Conservation (phyloP, 148 eudicot genomes). For the Simmondsia chinensis region DNA sequence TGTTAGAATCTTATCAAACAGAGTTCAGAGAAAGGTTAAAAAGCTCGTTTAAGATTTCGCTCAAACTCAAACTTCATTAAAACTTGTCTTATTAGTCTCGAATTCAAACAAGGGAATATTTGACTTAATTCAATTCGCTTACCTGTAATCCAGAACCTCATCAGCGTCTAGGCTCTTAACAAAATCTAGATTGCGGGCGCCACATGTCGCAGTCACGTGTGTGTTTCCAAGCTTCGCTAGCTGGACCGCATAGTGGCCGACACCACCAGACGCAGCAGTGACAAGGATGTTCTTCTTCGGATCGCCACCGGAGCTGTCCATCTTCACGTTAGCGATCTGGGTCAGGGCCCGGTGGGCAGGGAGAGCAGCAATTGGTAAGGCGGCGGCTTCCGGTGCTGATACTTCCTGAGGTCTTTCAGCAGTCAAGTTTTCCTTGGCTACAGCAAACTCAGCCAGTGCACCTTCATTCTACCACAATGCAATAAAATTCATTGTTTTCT, state of each 20-base stretch:
- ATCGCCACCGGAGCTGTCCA: not conserved
- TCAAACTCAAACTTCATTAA: too few relatives aligned
- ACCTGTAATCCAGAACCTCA: slow-evolving; percentile 43
- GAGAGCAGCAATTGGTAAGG: not conserved
- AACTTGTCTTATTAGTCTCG: too few relatives aligned
- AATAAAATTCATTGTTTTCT: too few relatives aligned
- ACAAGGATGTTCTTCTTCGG: slow-evolving; percentile 1
- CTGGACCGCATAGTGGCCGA: not conserved
- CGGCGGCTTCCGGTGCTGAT: not conserved
- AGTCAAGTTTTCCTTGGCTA: too few relatives aligned
- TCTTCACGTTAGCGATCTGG: not conserved
- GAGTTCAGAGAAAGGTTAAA: too few relatives aligned
- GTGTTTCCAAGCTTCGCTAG: too few relatives aligned
- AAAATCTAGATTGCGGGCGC: not conserved
- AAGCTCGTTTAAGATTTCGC: too few relatives aligned
- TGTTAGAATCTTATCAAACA: too few relatives aligned
- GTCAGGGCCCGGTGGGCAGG: not conserved
- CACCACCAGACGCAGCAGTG: slow-evolving; percentile 3
- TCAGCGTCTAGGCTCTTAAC: slow-evolving; percentile 27
- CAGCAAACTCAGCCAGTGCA: not conserved
- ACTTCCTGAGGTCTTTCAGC: not conserved
- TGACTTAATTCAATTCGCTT: too few relatives aligned
- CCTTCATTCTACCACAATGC: not conserved
- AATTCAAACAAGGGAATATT: too few relatives aligned
- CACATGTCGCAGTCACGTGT: too few relatives aligned